Evolutionary conservation across 164 flowering plant species (phyloP).

Genomic region (Cinnamomum micranthum): DNA sequence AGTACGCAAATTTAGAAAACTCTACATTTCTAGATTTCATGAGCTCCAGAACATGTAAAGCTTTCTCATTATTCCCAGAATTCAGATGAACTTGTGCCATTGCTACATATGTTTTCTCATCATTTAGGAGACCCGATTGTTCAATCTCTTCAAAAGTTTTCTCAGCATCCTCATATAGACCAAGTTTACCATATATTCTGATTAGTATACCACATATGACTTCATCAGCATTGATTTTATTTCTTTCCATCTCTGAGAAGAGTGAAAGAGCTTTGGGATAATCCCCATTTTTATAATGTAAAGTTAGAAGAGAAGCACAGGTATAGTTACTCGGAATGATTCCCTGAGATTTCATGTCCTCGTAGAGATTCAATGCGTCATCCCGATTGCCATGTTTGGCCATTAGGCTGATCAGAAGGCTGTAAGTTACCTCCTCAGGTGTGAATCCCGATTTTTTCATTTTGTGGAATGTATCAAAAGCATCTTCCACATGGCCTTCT

Average conservation of each 20-base stretch:
- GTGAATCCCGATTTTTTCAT: constrained; percentile 61
- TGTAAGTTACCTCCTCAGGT: constrained; percentile 88
- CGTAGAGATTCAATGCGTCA: constrained; percentile 57
- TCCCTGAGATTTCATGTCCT: constrained; percentile 64
- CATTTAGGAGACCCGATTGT: constrained; percentile 56
- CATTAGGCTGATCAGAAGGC: constrained; percentile 59
- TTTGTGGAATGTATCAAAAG: constrained; percentile 52
- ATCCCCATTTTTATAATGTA: constrained; percentile 64
- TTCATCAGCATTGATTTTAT: constrained; percentile 67
- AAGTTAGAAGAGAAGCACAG: constrained; percentile 76
- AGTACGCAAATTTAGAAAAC: constrained; percentile 67
- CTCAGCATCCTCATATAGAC: constrained; percentile 76
- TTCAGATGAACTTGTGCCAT: constrained; percentile 86
- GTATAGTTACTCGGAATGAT: constrained; percentile 78
- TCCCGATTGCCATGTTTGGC: constrained; percentile 39
- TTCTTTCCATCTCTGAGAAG: constrained; percentile 67
- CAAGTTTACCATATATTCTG: constrained; percentile 91
- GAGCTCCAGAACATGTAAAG: constrained; percentile 46
- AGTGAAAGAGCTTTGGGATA: constrained; percentile 80
- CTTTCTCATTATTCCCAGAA: constrained; percentile 55
- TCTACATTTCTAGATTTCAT: constrained; percentile 63
- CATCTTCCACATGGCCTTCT: constrained; percentile 55
- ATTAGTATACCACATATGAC: constrained; percentile 87
- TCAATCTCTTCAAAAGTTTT: constrained; percentile 63
- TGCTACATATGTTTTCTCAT: constrained; percentile 77